Percentiles rank a stretch among this genome's conserved stretches.
phyloP scores from a whole-genome alignment of 1,284 basidiomycete genomes.

The Thecaphora frezii region DNA sequence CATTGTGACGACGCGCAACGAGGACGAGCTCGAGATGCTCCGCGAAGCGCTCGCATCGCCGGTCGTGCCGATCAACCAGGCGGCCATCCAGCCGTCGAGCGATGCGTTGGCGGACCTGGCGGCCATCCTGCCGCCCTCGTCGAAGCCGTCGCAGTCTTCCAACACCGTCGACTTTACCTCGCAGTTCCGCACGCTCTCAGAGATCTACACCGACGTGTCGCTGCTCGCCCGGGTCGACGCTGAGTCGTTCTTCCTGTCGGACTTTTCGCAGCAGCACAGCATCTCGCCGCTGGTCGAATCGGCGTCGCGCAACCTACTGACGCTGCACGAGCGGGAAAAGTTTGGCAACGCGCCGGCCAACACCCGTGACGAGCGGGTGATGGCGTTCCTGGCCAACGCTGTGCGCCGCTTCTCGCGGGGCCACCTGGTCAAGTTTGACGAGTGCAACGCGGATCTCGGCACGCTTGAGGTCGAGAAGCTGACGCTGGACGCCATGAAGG shows the following conservation, averaged over 20 bases:
- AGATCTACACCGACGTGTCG: slow-evolving; percentile 63
- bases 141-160: slow-evolving; percentile 45
- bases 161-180: slow-evolving; percentile 11
- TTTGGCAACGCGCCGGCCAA: slow-evolving; percentile 63
- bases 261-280: slow-evolving; percentile 58
- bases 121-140: slow-evolving; percentile 58
- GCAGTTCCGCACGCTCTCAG: slow-evolving; percentile 59
- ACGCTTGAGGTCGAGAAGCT: slow-evolving; percentile 60
- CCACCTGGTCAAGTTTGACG: slow-evolving; percentile 60
- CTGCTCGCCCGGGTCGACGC: slow-evolving; percentile 64
- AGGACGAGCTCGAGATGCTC: slow-evolving; percentile 71
- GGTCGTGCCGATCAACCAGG: slow-evolving; percentile 62
- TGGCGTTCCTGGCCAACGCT: slow-evolving; percentile 59
- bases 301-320: slow-evolving; percentile 62
- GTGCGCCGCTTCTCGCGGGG: slow-evolving; percentile 59
- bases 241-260: slow-evolving; percentile 62
- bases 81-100: slow-evolving; percentile 60
- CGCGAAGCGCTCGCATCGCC: slow-evolving; percentile 62
- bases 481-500: background rate
- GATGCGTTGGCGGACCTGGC: slow-evolving; percentile 58
- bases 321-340: slow-evolving; percentile 64
- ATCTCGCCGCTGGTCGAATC: slow-evolving; percentile 58
- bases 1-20: slow-evolving; percentile 69
- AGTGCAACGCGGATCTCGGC: slow-evolving; percentile 57
- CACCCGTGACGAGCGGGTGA: slow-evolving; percentile 60